Base-by-base conservation (phyloP, 2,329 filamentous ascomycete species). In the Fusarium sp. region DNA sequence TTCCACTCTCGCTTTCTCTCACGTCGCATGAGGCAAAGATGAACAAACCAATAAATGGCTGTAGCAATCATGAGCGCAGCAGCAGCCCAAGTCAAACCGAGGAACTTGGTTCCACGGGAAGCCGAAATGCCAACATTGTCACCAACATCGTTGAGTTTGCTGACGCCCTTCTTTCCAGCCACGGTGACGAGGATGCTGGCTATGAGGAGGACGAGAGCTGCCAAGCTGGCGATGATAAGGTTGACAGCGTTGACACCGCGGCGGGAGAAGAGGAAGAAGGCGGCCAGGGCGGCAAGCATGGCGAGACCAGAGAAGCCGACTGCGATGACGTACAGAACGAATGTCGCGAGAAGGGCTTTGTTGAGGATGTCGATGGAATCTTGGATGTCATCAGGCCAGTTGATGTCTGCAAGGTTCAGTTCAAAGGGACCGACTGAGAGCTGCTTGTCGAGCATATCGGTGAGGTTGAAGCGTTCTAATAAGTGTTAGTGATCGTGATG, bases 321-420 rank as follows among this genome's bases (percentile, higher is more conserved):
- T 57, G 78, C 81, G 3, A 87, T 66, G 42, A 84, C 80, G 75
- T 84, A 87, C 59, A 88, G 75, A 52, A 85, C 77, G 74, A 85
- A 84, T 49, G 86, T 76, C 27, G 79, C 81, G n/a, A 84, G 75
- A 7, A 87, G 79, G n/a, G 82, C 78, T 18, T 76, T 74, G 73
- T 87, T 86, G 74, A 88, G 77, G n/a, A 80, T 76, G 76, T 85
- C 79, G 69, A 88, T 74, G n/a, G 81, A 81, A 44, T 82, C 76
- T 62, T 83, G 80, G 61, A 88, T 80, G 32, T 78, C 78, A 9
- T 81, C 68, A 16, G 83, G 82, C 73, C 83, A 81, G 61, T 82
- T 75, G n/a, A 88, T 77, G 52, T 84, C 80, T 67, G 79, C 78
- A 22, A 86, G 77, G 57, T 80, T 82, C 68, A 87, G 67, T 58